Evolutionary conservation across 2,329 filamentous ascomycete species (phyloP).

Genomic region (Clonostachys chloroleuca): DNA sequence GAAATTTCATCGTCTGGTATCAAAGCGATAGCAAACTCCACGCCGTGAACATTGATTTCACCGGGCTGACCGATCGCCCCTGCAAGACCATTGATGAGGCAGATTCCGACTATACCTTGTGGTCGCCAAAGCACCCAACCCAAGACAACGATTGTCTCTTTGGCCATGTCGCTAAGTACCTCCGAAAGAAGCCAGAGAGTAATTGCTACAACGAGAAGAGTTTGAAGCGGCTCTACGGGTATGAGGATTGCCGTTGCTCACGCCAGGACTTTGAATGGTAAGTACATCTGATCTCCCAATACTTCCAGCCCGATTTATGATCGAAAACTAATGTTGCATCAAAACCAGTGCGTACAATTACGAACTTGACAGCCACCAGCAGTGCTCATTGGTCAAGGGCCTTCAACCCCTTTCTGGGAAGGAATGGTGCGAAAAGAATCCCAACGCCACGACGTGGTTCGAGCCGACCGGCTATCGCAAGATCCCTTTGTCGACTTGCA

Average conservation of each 20-base stretch:
- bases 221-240: constrained; percentile 66
- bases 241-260: constrained; percentile 78
- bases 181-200: constrained; percentile 78
- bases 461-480: constrained; percentile 84
- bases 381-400: constrained; percentile 74
- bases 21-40: constrained; percentile 53
- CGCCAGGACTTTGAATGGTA: constrained; percentile 91
- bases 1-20: constrained; percentile 91
- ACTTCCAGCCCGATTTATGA: background rate
- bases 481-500: constrained; percentile 85
- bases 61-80: constrained; percentile 66
- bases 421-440: constrained; percentile 53
- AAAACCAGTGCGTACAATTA: constrained; percentile 81
- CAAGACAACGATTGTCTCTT: constrained; percentile 82
- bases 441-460: constrained; percentile 72
- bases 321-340: background rate
- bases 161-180: constrained; percentile 82
- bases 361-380: constrained; percentile 71
- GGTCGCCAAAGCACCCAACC: constrained; percentile 81
- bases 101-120: constrained; percentile 73
- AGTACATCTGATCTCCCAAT: constrained; percentile 22
- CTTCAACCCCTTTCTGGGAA: constrained; percentile 52
- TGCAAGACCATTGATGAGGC: constrained; percentile 66
- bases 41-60: constrained; percentile 86
- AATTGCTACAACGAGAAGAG: constrained; percentile 79